Evolutionary conservation across 805 yeast species (phyloP).

Genomic region (Lipomyces spencermartinsiae): DNA sequence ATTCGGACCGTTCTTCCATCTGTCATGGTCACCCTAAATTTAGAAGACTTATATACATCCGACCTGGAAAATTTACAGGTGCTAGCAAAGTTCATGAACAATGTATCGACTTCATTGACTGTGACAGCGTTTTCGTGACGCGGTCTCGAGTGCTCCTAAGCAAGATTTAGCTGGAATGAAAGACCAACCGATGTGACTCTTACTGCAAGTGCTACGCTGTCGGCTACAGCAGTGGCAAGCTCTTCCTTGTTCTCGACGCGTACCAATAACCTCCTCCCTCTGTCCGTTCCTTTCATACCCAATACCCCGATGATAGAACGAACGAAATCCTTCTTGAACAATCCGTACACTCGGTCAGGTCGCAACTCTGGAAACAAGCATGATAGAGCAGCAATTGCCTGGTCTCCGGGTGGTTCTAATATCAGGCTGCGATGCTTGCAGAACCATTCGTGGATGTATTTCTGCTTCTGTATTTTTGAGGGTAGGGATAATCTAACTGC

Average conservation of each 20-base stretch:
- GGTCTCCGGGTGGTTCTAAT: slow-evolving; percentile 1
- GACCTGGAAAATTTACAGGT: slow-evolving; percentile 16
- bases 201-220: slow-evolving; percentile 5
- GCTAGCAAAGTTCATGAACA: slow-evolving; percentile 14
- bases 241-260: slow-evolving; percentile 16
- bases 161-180: no score
- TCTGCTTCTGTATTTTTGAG: not conserved
- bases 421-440: slow-evolving; percentile 1
- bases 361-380: slow-evolving; percentile 29
- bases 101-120: slow-evolving; percentile 16
- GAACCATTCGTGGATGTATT: slow-evolving; percentile 10
- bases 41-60: not conserved
- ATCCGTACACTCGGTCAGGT: slow-evolving; percentile 17
- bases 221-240: slow-evolving; percentile 15
- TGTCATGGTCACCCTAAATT: not conserved
- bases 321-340: not conserved
- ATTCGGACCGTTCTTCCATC: not conserved
- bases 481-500: not conserved
- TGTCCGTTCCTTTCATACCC: slow-evolving; percentile 12
- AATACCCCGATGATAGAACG: not conserved
- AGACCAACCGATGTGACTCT: not conserved
- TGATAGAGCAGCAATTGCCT: slow-evolving; percentile 11
- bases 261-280: not conserved
- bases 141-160: slow-evolving; percentile 4
- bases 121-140: not conserved